These are phyloP conservation scores for Aulographum hederae DNA, from an alignment of 2,329 filamentous ascomycete species.

Conservation along the genomic window DNA sequence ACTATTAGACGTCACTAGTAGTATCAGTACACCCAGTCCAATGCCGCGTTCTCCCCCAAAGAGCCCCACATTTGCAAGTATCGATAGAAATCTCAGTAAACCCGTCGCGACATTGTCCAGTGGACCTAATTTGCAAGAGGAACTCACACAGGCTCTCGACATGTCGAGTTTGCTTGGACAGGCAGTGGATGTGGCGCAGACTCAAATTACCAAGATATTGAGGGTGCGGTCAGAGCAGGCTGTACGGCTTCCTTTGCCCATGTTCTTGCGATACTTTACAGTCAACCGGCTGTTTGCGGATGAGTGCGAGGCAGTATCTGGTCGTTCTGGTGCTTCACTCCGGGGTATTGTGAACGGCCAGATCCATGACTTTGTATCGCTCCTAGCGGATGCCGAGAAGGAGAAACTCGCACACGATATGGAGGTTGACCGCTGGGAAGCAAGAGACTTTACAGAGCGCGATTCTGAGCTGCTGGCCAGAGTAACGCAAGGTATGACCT, in stretches of 20 bases:
- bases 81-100: conserved; percentile 1
- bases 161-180: conserved; percentile 62
- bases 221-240: conserved; percentile 62
- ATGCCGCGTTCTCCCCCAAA: conserved; percentile 27
- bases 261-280: conserved; percentile 67
- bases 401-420: conserved; percentile 59
- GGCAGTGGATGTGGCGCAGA: conserved; percentile 62
- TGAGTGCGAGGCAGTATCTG: conserved; percentile 72
- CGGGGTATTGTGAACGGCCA: conserved; percentile 69
- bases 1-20: conserved; percentile 81
- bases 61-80: conserved; percentile 21
- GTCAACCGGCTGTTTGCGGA: conserved; percentile 70
- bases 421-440: conserved; percentile 66
- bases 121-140: conserved; percentile 40
- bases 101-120: not conserved
- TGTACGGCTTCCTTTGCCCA: conserved; percentile 43
- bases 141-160: conserved; percentile 59
- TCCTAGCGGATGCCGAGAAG: conserved; percentile 52
- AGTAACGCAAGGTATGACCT: conserved; percentile 52
- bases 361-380: conserved; percentile 62
- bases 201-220: conserved; percentile 54
- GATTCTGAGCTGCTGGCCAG: conserved; percentile 41
- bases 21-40: conserved; percentile 24
- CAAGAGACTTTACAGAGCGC: conserved; percentile 52
- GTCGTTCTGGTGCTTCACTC: conserved; percentile 54